Conservation (phyloP, 108 stramenopile genomes). For the Epipyxis sp. region DNA sequence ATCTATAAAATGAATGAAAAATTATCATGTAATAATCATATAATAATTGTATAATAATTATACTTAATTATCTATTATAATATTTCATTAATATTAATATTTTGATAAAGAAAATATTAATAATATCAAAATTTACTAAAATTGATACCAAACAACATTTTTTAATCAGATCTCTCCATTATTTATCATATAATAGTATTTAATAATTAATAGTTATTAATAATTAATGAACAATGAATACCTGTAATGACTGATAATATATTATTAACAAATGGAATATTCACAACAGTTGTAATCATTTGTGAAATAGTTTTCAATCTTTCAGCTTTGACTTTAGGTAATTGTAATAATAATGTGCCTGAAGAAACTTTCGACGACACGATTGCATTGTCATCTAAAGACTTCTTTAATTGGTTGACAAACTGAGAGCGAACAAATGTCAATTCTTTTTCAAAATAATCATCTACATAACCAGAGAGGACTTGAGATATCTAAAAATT, state of each 20-base stretch:
- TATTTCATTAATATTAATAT: too few relatives aligned
- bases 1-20: too few relatives aligned
- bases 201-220: too few relatives aligned
- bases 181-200: too few relatives aligned
- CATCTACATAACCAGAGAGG: background rate
- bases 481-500: conserved; percentile 20
- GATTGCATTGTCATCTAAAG: background rate
- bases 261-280: background rate
- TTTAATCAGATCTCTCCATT: too few relatives aligned
- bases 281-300: background rate
- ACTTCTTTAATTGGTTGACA: conserved; percentile 1
- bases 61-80: too few relatives aligned
- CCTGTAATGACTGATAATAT: conserved; percentile 11
- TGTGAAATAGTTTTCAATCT: background rate
- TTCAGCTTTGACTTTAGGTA: background rate
- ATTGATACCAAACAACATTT: too few relatives aligned
- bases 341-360: background rate
- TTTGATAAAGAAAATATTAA: too few relatives aligned
- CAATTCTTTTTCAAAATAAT: conserved; percentile 31
- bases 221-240: too few relatives aligned
- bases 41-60: too few relatives aligned
- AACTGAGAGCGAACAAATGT: background rate
- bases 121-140: too few relatives aligned
- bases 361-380: background rate
- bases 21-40: too few relatives aligned